Evolutionary conservation across 192 early-diverging fungal species (phyloP).

Genomic region (Backusella tarrabulga): DNA sequence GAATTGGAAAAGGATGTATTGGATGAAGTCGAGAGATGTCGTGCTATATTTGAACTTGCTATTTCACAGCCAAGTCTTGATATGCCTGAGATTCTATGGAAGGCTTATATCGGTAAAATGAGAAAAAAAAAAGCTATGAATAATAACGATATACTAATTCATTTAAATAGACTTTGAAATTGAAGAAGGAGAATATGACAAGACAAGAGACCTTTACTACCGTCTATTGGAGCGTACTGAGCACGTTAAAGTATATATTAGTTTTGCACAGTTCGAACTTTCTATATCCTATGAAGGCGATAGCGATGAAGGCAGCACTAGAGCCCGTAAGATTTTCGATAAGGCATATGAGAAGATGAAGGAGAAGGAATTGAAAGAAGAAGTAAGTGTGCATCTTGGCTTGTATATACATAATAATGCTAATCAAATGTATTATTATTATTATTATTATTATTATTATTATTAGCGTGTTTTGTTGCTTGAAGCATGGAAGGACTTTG

Average conservation of each 20-base stretch:
- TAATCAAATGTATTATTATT: background rate
- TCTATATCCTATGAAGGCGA: constrained; percentile 59
- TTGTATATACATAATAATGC: background rate
- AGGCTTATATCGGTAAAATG: constrained; percentile 78
- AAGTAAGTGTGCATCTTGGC: constrained; percentile 37
- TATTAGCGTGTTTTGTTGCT: constrained; percentile 73
- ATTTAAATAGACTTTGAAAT: constrained; percentile 75
- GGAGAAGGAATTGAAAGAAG: constrained; percentile 74
- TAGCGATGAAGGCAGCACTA: constrained; percentile 32
- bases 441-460: constrained; percentile 15
- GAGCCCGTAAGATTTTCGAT: constrained; percentile 76
- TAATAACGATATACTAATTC: background rate
- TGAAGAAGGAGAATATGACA: constrained; percentile 74
- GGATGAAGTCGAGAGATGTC: constrained; percentile 80
- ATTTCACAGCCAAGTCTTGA: constrained; percentile 87
- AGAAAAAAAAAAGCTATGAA: background rate
- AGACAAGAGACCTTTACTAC: constrained; percentile 81
- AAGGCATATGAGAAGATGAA: constrained; percentile 72
- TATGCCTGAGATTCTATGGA: constrained; percentile 99
- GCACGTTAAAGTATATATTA: constrained; percentile 98
- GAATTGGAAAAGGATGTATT: constrained; percentile 76
- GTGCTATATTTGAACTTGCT: constrained; percentile 91
- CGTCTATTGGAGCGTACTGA: constrained; percentile 81
- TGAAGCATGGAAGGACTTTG: constrained; percentile 91
- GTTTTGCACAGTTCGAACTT: constrained; percentile 89